phyloP scores from a whole-genome alignment of 345 rosid species.

The Noccaea bulbosa region DNA sequence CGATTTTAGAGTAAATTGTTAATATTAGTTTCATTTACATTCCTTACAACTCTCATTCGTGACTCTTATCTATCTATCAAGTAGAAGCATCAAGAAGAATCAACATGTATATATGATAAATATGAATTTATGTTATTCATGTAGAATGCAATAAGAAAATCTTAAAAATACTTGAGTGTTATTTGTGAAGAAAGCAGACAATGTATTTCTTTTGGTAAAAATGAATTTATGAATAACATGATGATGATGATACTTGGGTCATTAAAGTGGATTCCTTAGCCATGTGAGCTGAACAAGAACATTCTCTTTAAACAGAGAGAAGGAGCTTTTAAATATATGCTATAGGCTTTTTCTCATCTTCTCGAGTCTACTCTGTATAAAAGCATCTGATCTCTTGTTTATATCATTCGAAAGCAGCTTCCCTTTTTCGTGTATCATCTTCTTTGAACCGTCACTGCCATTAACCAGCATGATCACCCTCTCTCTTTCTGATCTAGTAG shows the following conservation, averaged over 20 bases:
- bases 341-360: slow-evolving; percentile 39
- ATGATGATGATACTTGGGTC: background rate
- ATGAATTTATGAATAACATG: background rate
- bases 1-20: slow-evolving; percentile 2
- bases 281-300: no score
- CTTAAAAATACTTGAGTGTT: background rate
- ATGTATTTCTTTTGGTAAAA: background rate
- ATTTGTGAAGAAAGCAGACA: background rate
- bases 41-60: slow-evolving; percentile 1
- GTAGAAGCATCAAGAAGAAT: background rate
- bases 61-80: background rate
- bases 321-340: background rate
- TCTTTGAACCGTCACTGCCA: slow-evolving; percentile 22
- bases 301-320: no score
- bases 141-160: no score
- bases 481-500: slow-evolving; percentile 23
- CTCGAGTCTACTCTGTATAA: slow-evolving; percentile 35
- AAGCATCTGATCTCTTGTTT: slow-evolving; percentile 38
- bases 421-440: slow-evolving; percentile 1
- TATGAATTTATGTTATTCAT: no score
- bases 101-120: no score
- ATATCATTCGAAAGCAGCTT: slow-evolving; percentile 30
- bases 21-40: slow-evolving; percentile 12
- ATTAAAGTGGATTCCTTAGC: no score
- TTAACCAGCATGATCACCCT: slow-evolving; percentile 34